phyloP scores from a whole-genome alignment of 2,329 filamentous ascomycete species.

The Alternaria conjuncta region DNA sequence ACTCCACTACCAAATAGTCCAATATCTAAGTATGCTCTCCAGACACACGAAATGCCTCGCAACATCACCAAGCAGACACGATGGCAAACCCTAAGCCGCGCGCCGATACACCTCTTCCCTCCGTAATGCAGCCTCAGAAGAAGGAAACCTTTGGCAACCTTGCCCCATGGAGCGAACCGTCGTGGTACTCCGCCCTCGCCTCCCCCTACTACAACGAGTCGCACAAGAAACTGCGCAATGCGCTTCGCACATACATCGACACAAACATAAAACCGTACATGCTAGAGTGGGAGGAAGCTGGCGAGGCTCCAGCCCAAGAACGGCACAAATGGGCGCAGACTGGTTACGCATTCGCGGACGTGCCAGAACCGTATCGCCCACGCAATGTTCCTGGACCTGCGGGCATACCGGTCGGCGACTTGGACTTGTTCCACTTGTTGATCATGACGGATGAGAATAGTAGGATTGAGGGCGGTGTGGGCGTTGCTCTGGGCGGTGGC shows the following conservation, averaged over 20 bases:
- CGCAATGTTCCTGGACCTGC: slow-evolving; percentile 46
- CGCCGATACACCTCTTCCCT: slow-evolving; percentile 17
- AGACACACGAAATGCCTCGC: neutral
- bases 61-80: neutral
- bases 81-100: slow-evolving; percentile 20
- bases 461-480: slow-evolving; percentile 64
- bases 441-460: slow-evolving; percentile 63
- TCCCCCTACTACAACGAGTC: slow-evolving; percentile 69
- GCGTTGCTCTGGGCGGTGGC: slow-evolving; percentile 64
- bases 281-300: slow-evolving; percentile 67
- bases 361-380: slow-evolving; percentile 54
- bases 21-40: neutral
- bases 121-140: slow-evolving; percentile 27
- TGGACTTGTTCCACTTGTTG: slow-evolving; percentile 53
- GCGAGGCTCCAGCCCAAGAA: slow-evolving; percentile 57
- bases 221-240: slow-evolving; percentile 64
- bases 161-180: slow-evolving; percentile 55
- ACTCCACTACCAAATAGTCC: neutral
- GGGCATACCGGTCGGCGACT: slow-evolving; percentile 44
- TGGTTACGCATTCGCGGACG: slow-evolving; percentile 53
- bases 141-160: slow-evolving; percentile 44
- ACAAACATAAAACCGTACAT: slow-evolving; percentile 63
- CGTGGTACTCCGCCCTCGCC: slow-evolving; percentile 56
- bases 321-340: slow-evolving; percentile 48
- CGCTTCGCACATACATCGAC: slow-evolving; percentile 66